Conservation (phyloP, 1,284 basidiomycete genomes). For the Heterobasidion parviporum region DNA sequence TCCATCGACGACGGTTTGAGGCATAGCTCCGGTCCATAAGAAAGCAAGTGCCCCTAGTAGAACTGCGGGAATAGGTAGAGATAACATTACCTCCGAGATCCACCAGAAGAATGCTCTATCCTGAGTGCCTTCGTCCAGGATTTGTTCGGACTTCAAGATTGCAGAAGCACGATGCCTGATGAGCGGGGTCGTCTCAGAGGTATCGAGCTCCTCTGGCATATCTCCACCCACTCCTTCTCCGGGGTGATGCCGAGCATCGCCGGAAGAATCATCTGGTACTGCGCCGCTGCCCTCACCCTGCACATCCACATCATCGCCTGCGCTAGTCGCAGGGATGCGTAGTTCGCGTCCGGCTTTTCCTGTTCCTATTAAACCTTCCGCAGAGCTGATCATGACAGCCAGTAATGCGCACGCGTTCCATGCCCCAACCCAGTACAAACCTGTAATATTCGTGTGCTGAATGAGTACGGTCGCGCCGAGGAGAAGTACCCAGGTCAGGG, state of each 20-base stretch:
- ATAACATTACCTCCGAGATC: constrained; percentile 51
- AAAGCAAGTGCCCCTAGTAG: constrained; percentile 48
- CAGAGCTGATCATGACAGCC: constrained; percentile 34
- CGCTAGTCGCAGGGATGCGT: not conserved
- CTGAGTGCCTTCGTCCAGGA: constrained; percentile 11
- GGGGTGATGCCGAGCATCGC: not conserved
- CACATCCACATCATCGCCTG: constrained; percentile 9
- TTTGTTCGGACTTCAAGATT: not conserved
- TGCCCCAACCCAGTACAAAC: constrained; percentile 29
- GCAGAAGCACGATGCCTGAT: constrained; percentile 15
- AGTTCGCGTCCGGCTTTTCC: constrained; percentile 12
- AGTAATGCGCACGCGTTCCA: constrained; percentile 47
- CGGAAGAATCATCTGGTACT: not conserved
- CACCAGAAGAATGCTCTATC: constrained; percentile 45
- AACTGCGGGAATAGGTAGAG: constrained; percentile 49
- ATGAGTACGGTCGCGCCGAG: constrained; percentile 20
- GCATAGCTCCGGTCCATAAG: constrained; percentile 39
- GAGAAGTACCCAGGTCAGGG: constrained; percentile 28
- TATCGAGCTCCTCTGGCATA: constrained; percentile 24
- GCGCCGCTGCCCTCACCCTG: not conserved
- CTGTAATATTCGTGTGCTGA: constrained; percentile 17
- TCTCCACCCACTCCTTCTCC: not conserved
- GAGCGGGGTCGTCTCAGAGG: constrained; percentile 41
- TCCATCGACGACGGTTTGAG: constrained; percentile 63
- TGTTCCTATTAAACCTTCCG: constrained; percentile 27